Conservation (phyloP, 2,329 filamentous ascomycete species). For the Neurospora crassa region DNA sequence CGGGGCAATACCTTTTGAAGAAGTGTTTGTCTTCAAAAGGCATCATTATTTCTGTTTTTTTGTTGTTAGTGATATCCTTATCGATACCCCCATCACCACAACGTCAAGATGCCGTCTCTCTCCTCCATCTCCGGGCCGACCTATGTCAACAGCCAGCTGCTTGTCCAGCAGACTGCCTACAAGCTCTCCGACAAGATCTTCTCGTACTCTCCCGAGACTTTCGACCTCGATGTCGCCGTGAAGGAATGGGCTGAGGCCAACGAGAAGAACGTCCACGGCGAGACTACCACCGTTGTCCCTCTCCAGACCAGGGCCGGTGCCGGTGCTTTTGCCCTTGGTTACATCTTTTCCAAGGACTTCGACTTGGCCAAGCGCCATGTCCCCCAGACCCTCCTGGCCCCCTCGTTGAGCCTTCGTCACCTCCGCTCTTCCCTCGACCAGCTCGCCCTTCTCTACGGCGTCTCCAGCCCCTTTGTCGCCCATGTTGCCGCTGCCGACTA, state of each 20-base stretch:
- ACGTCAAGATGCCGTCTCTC: slow-evolving; percentile 31
- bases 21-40: slow-evolving; percentile 12
- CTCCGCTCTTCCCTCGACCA: slow-evolving; percentile 83
- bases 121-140: slow-evolving; percentile 70
- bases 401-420: slow-evolving; percentile 70
- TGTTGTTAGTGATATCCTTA: slow-evolving; percentile 28
- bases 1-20: slow-evolving; percentile 12
- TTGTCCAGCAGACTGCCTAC: slow-evolving; percentile 95
- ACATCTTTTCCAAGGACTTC: slow-evolving; percentile 96
- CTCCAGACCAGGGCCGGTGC: slow-evolving; percentile 85
- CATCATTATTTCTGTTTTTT: background rate
- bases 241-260: slow-evolving; percentile 63
- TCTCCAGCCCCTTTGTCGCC: slow-evolving; percentile 86
- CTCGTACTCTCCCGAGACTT: slow-evolving; percentile 88
- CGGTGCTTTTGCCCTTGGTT: slow-evolving; percentile 84
- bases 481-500: slow-evolving; percentile 92
- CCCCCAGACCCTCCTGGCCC: slow-evolving; percentile 82
- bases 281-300: slow-evolving; percentile 65
- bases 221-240: slow-evolving; percentile 78
- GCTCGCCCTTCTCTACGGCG: slow-evolving; percentile 79
- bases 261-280: slow-evolving; percentile 74
- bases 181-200: slow-evolving; percentile 95
- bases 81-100: slow-evolving; percentile 39
- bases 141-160: slow-evolving; percentile 84
- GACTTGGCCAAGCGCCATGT: slow-evolving; percentile 84